Percentiles rank a stretch among this genome's conserved stretches.
Evolutionary conservation across 2,329 filamentous ascomycete species (phyloP).

Genomic region (Aureobasidium sp.): DNA sequence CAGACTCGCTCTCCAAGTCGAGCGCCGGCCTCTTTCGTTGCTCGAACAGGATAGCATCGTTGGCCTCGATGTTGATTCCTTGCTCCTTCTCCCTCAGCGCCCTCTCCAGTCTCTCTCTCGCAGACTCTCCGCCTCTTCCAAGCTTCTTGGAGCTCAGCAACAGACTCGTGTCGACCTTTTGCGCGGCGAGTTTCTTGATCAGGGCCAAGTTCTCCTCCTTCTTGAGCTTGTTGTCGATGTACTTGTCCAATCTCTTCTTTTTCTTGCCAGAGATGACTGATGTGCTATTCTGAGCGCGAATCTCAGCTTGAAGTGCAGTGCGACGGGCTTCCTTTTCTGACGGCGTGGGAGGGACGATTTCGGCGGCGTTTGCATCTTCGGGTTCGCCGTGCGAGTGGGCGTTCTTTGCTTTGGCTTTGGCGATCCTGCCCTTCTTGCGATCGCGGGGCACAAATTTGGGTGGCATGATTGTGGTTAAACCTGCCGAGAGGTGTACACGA

Average conservation of each 20-base stretch:
- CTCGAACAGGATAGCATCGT: constrained; percentile 49
- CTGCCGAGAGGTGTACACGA: not conserved
- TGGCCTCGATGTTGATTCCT: constrained; percentile 51
- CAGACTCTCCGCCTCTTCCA: constrained; percentile 65
- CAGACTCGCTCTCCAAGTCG: constrained; percentile 19
- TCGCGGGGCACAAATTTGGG: constrained; percentile 49
- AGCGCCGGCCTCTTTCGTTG: constrained; percentile 22
- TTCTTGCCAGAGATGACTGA: constrained; percentile 57
- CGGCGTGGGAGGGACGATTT: constrained; percentile 43
- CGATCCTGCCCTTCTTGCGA: constrained; percentile 57
- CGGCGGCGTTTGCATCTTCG: constrained; percentile 49
- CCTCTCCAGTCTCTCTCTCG: constrained; percentile 59
- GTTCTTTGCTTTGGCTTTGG: constrained; percentile 47
- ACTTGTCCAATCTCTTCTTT: constrained; percentile 61
- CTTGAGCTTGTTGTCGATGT: constrained; percentile 81
- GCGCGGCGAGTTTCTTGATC: constrained; percentile 71
- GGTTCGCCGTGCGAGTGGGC: constrained; percentile 34
- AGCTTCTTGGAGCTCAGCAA: constrained; percentile 72
- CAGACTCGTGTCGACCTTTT: constrained; percentile 73
- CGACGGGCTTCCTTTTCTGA: constrained; percentile 48
- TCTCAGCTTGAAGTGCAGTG: constrained; percentile 44
- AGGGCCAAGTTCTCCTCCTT: constrained; percentile 88
- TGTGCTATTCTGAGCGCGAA: constrained; percentile 42
- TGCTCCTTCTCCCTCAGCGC: constrained; percentile 59
- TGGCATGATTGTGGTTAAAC: constrained; percentile 22